Base-by-base conservation (phyloP, 1,284 basidiomycete genomes). In the Fistulinella staudtii region DNA sequence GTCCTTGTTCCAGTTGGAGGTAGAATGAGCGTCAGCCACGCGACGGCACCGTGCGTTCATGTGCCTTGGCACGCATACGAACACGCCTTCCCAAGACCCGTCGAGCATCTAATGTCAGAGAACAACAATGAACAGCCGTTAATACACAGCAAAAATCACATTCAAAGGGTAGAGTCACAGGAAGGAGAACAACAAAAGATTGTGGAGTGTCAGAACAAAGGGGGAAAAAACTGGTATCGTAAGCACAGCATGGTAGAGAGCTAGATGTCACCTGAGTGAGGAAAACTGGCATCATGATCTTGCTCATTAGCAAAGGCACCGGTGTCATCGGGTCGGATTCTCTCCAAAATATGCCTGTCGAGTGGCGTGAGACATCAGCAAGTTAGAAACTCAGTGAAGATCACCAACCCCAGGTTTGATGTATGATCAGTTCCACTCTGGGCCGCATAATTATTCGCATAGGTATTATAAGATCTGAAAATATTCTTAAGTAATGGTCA, bases 31-130 rank as follows among this genome's bases (percentile, higher is more conserved):
- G 43, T 27, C 21, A 39, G 17, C 39, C 55, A 61, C 46, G 58
- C 50, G 43, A 56, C 23, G 42, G 28, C 41, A 45, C 42, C 54
- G 47, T 61, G 58, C 42, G 45, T 48, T 52, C 48, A 55, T 59
- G 56, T 62, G 50, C 49, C 57, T 53, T 24, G 43, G 31, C 27
- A 45, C 5, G 30, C 25, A 40, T 15, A 36, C 37, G 17, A 40
- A 40, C 40, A 44, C 11, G 22, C 30, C 17, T 34, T 27, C 23
- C 36, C 47, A 41, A 39, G 39, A 37, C 13, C 17, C n/a, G 20
- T 21, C n/a, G 28, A 43, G 28, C 35, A 33, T 39, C 28, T n/a
- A 40, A 21, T 33, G 18, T 34, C 31, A 39, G 24, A 33, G 36
- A 39, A 51, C 14, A 18, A 40, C 8, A 28, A 25, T 21, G 36